Evolutionary conservation across 352 stramenopile genomes (phyloP).

Genomic region (Globisporangium paroecandrum): DNA sequence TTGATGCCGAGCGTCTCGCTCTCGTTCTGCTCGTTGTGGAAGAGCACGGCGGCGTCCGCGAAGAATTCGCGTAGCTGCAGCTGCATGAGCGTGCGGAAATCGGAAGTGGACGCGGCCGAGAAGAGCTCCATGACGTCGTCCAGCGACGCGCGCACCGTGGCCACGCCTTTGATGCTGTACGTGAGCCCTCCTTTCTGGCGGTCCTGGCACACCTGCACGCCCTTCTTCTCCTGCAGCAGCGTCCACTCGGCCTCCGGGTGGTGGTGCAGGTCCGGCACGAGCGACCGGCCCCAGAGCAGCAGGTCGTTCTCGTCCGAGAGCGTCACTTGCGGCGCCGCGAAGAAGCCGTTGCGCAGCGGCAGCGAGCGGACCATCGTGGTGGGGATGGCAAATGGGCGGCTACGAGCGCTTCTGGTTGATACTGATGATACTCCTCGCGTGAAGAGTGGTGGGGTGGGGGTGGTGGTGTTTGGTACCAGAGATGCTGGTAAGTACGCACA

Average conservation of each 20-base stretch:
- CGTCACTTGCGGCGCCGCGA: conserved; percentile 57
- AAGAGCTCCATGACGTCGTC: conserved; percentile 85
- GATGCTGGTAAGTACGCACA: conserved; percentile 4
- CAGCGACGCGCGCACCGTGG: conserved; percentile 51
- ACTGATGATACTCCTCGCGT: not conserved
- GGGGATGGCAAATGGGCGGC: not conserved
- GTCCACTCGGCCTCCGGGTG: conserved; percentile 76
- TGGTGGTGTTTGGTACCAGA: not conserved
- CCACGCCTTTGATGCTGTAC: conserved; percentile 69
- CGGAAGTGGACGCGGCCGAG: conserved; percentile 41
- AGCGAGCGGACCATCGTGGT: conserved; percentile 69
- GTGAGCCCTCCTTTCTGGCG: conserved; percentile 78
- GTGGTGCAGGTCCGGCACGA: conserved; percentile 66
- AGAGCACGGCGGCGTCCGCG: conserved; percentile 66
- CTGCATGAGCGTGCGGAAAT: conserved; percentile 73
- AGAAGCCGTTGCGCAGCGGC: conserved; percentile 76
- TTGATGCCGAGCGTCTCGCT: conserved; percentile 78
- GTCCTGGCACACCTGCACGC: conserved; percentile 68
- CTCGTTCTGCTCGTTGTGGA: conserved; percentile 72
- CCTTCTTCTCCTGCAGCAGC: conserved; percentile 68
- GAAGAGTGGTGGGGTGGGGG: not conserved
- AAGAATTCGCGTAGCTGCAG: conserved; percentile 73
- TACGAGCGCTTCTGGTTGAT: not conserved
- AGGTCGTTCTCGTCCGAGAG: conserved; percentile 65
- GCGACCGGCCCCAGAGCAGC: conserved; percentile 65